These are phyloP conservation scores for Fraxinus nigra DNA, from an alignment of 305 asterid genomes.

Conservation along the genomic window DNA sequence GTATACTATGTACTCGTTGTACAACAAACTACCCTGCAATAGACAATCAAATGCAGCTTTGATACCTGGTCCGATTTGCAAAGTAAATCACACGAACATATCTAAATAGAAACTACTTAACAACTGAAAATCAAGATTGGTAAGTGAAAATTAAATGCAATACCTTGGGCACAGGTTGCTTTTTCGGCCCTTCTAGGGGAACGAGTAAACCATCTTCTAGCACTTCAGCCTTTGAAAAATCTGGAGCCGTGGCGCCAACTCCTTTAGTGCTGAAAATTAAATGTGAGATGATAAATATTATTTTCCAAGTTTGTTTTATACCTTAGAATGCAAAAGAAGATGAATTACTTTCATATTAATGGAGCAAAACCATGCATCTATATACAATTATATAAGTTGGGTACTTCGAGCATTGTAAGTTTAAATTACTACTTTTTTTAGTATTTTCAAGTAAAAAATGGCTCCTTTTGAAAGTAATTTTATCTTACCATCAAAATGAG, in stretches of 20 bases:
- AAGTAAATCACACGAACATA: neutral
- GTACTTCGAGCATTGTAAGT: neutral
- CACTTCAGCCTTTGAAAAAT: slow-evolving; percentile 47
- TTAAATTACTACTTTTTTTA: neutral
- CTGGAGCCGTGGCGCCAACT: slow-evolving; percentile 76
- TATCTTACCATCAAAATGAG: neutral
- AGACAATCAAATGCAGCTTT: slow-evolving; percentile 16
- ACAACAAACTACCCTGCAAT: slow-evolving; percentile 58
- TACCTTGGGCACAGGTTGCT: slow-evolving; percentile 52
- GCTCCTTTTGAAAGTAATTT: neutral
- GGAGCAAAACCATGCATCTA: neutral
- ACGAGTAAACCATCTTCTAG: slow-evolving; percentile 80
- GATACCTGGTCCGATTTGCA: neutral
- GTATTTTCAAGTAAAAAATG: neutral
- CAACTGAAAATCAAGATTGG: neutral
- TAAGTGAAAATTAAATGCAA: neutral
- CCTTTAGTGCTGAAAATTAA: slow-evolving; percentile 74
- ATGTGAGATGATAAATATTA: neutral
- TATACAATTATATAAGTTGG: neutral
- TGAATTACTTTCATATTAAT: neutral
- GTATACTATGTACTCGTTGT: slow-evolving; percentile 90
- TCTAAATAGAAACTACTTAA: neutral
- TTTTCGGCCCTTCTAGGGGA: slow-evolving; percentile 74
- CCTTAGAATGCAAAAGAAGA: neutral
- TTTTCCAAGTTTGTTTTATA: neutral